These are phyloP conservation scores for Penicillium soppii DNA, from an alignment of 495 filamentous ascomycete genomes.

Conservation along the genomic window DNA sequence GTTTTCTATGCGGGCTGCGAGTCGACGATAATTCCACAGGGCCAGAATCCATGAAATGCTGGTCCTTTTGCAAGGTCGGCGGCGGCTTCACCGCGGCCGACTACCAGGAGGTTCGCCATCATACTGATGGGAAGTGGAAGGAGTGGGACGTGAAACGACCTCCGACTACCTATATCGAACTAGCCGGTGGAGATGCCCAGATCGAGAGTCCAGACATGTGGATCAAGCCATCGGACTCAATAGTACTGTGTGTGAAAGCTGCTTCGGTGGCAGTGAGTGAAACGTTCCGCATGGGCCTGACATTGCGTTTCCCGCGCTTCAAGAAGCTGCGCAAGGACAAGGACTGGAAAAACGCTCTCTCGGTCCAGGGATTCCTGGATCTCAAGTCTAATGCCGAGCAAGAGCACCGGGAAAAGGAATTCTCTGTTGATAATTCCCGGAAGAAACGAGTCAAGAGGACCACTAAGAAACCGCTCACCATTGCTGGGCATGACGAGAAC, in stretches of 20 bases:
- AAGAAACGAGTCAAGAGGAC: conserved; percentile 60
- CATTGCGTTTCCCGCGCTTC: conserved; percentile 90
- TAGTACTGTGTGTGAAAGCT: conserved; percentile 90
- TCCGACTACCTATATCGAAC: conserved; percentile 75
- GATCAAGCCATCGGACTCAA: conserved; percentile 85
- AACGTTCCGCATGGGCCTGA: conserved; percentile 73
- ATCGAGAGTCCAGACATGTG: conserved; percentile 85
- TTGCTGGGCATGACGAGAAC: conserved; percentile 66
- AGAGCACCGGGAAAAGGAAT: conserved; percentile 71
- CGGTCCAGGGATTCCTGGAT: conserved; percentile 71
- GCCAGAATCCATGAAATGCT: conserved; percentile 69
- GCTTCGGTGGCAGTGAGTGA: conserved; percentile 72
- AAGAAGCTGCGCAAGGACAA: conserved; percentile 79
- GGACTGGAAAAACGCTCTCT: conserved; percentile 76
- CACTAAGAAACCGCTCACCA: conserved; percentile 64
- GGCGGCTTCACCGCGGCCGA: conserved; percentile 87
- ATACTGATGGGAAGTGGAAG: conserved; percentile 88
- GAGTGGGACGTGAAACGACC: conserved; percentile 80
- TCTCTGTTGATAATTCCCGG: conserved; percentile 75
- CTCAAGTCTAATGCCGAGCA: conserved; percentile 71
- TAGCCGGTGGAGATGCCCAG: conserved; percentile 73
- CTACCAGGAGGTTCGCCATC: conserved; percentile 76
- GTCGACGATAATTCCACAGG: conserved; percentile 63
- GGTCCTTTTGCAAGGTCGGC: conserved; percentile 94
- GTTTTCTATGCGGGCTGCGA: conserved; percentile 83